Base-by-base conservation (phyloP, 176 grass and related monocot species). In the Carex parvula region DNA sequence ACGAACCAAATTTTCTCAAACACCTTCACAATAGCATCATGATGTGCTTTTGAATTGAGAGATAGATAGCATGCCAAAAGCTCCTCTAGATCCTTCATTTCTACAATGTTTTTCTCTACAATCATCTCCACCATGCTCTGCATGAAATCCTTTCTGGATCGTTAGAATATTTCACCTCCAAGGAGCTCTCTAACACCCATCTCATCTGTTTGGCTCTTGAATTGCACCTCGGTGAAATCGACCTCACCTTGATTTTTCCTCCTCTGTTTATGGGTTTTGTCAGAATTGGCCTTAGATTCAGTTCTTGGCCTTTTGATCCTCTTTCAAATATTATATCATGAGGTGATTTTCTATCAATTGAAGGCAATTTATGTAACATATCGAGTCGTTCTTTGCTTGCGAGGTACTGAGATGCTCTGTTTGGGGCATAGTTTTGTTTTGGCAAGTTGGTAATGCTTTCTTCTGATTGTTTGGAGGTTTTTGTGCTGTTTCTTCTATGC, bases 71-170 rank as follows among this genome's bases (percentile, higher is more conserved):
- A 97, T 3, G 85, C 87, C 7, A 97, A 87, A 30, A 97, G 87
- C 75, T 97, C 92, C 87, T 97, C 88, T 29, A 94, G 71, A 62
- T 94, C 94, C 70, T 89, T 88, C 1, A 84, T 4, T 74, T 64
- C 56, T 8, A 77, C 76, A 24, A 97, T 83, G 24, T 52, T 69
- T 61, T 92, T 97, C 83, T 88, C 90, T 5, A 68, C 60, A 60
- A 97, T 86, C 92, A 97, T 97, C 84, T 97, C 92, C 18, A 89
- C 75, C 85, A 97, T 97, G 79, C 91, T 94, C 60, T 92, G 88
- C 24, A 82, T 88, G 84, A 97, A 88, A 78, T 94, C 92, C 80
- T 48, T 81, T 90, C 89, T 33, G 92, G 92, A 79, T 97, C 90
- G 11, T 9, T 68, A 11, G 94, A 94, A 46, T 60, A 10, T 90